These are phyloP conservation scores for Rubia tinctorum DNA, from an alignment of 305 asterid genomes.

Conservation along the genomic window DNA sequence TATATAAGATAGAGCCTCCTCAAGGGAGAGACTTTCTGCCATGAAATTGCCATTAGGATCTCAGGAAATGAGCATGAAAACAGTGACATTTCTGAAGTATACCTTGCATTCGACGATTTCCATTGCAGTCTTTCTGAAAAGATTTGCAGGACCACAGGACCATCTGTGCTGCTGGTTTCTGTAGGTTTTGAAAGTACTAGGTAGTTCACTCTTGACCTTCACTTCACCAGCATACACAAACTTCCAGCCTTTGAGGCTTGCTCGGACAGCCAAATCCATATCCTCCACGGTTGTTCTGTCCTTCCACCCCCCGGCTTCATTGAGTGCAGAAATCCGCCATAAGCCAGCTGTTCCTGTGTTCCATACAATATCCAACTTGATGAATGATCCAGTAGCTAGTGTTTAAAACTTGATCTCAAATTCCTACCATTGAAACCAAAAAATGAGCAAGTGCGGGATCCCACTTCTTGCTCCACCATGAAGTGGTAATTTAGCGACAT, in stretches of 20 bases:
- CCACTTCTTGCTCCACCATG: conserved; percentile 94
- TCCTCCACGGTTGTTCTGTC: conserved; percentile 92
- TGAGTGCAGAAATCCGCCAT: conserved; percentile 83
- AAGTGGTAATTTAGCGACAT: conserved; percentile 92
- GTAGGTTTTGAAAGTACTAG: conserved; percentile 34
- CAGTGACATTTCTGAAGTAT: not conserved
- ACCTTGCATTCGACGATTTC: conserved; percentile 31
- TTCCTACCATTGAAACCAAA: conserved; percentile 80
- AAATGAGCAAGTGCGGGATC: conserved; percentile 80
- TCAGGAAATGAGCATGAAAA: not conserved
- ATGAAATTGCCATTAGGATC: not conserved
- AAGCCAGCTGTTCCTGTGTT: conserved; percentile 79
- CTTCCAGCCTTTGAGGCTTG: conserved; percentile 88
- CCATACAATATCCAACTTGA: too few species aligned
- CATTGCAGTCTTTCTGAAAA: conserved; percentile 32
- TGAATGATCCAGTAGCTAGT: not conserved
- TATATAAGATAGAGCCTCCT: conserved; percentile 31
- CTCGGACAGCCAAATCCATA: conserved; percentile 95
- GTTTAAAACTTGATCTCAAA: not conserved
- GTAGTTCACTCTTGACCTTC: conserved; percentile 36
- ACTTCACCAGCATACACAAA: conserved; percentile 60
- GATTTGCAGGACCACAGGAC: conserved; percentile 44
- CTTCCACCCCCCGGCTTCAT: conserved; percentile 97
- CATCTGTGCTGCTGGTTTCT: conserved; percentile 36
- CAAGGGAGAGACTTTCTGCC: conserved; percentile 35